Evolutionary conservation across 768 basidiomycete genomes (phyloP), one percentile per base, ranked within the genome.

Genomic region (Boletus insuetus): DNA sequence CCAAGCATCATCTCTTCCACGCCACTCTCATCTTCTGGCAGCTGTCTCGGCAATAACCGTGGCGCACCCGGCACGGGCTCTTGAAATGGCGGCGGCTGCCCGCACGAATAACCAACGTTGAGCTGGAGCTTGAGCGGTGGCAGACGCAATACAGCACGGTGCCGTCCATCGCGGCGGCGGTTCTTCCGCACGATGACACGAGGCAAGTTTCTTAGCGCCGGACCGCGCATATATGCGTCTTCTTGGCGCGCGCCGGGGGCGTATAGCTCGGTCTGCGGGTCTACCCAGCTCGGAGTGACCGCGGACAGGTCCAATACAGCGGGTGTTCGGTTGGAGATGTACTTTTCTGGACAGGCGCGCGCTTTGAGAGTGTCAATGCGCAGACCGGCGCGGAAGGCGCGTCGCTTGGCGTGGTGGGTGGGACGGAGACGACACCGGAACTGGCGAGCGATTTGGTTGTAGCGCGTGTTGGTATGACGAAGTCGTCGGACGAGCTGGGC

Each of bases 361-460:
- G 84, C 84, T 32, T 68, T 70, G 6, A 60, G 51, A 29, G 75
- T 74, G 65, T 80, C 72, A 43, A 85, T 68, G 34, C 53, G 59
- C 14, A 84, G 78, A 17, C 75, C 73, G 26, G 78, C 74, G n/a
- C 59, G 55, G 17, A 54, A 59, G 10, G 84, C 83, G 35, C 73
- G 78, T 5, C 65, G 74, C 42, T 76, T 77, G 1, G 83, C 83
- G 64, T 79, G 79, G 57, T 73, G 58, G 0, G 79, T 79, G 14
- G 71, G 76, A 6, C 54, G 66, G 14, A 72, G 61, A 16, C 71
- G 62, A 34, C 65, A 57, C 50, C 81, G 80, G 31, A 74, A 63
- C 43, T 68, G 62, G 45, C 56, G 64, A 0, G 82, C 81, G 53
- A 80, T 64, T 38, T 63, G 61, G 46, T 64, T 51, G 65, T 79